A percentile compares a stretch with the other conserved stretches of the same genome.
phyloP scores from a whole-genome alignment of 495 filamentous ascomycete species.

The Penicillium nucicola region DNA sequence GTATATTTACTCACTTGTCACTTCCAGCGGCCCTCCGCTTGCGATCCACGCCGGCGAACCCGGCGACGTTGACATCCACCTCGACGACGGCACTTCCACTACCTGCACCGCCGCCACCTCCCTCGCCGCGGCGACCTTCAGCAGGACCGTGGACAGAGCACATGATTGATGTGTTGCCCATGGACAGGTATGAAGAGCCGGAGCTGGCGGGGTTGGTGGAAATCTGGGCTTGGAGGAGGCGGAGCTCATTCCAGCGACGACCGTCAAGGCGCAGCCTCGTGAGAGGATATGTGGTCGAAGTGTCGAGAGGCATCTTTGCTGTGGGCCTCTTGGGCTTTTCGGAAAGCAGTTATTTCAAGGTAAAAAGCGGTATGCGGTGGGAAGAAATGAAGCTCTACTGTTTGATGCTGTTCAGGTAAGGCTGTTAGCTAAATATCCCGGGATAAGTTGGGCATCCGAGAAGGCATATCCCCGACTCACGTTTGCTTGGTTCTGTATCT shows the following conservation, averaged over 20 bases:
- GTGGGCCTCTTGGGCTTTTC: background rate
- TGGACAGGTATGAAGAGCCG: constrained; percentile 84
- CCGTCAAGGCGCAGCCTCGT: constrained; percentile 89
- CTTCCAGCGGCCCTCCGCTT: constrained; percentile 63
- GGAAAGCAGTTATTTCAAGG: background rate
- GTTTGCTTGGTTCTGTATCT: background rate
- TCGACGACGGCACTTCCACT: constrained; percentile 58
- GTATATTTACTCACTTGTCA: constrained; percentile 66
- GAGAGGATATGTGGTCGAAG: constrained; percentile 75
- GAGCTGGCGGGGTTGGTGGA: constrained; percentile 87
- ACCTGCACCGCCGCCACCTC: constrained; percentile 41
- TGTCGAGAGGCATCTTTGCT: constrained; percentile 80
- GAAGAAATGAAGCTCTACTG: background rate
- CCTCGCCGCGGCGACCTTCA: constrained; percentile 56
- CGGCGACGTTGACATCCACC: constrained; percentile 83
- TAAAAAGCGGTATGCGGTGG: background rate
- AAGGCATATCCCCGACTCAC: background rate
- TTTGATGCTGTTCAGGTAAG: background rate
- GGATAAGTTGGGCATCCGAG: background rate
- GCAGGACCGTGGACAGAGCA: constrained; percentile 84
- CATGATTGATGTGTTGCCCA: constrained; percentile 95
- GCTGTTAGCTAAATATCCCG: background rate
- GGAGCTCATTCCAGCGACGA: constrained; percentile 96
- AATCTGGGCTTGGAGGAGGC: constrained; percentile 83
- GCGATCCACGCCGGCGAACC: constrained; percentile 84